Percentiles rank a stretch among this genome's conserved stretches.
Conservation (phyloP, 2,329 filamentous ascomycete species). For the Annulohypoxylon truncatum region DNA sequence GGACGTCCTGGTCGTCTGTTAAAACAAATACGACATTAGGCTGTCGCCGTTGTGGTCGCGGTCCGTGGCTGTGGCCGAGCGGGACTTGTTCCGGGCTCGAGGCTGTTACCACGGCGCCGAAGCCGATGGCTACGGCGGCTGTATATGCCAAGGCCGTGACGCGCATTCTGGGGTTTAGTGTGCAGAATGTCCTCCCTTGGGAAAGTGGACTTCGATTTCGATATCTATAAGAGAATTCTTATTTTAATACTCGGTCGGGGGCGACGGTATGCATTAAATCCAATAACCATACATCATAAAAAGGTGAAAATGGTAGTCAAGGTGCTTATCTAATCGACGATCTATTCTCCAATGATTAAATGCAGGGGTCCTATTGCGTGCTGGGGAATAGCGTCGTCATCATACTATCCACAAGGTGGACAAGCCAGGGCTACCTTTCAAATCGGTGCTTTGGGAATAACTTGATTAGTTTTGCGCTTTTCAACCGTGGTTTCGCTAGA, state of each 20-base stretch:
- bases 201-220: too few species aligned
- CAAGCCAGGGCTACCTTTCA: not conserved
- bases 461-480: not conserved
- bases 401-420: not conserved
- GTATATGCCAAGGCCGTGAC: slow-evolving; percentile 1
- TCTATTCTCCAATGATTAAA: slow-evolving; percentile 22
- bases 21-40: slow-evolving; percentile 71
- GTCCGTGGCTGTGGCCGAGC: slow-evolving; percentile 1
- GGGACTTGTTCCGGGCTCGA: slow-evolving; percentile 22
- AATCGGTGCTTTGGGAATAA: not conserved
- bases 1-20: slow-evolving; percentile 71
- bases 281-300: not conserved
- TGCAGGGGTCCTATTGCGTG: slow-evolving; percentile 37
- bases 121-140: slow-evolving; percentile 5
- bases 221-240: not conserved
- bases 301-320: not conserved
- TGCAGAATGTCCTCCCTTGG: not conserved
- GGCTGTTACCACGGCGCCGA: slow-evolving; percentile 3
- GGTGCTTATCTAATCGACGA: slow-evolving; percentile 6
- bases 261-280: not conserved
- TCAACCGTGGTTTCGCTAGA: not conserved
- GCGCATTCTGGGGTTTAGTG: slow-evolving; percentile 23
- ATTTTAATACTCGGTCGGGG: not conserved
- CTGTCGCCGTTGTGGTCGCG: slow-evolving; percentile 13
- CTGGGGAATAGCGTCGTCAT: slow-evolving; percentile 21